These are phyloP conservation scores for Pseudoscleropodium purum DNA, from an alignment of 225 moss, liverwort and hornwort species.

Conservation along the genomic window DNA sequence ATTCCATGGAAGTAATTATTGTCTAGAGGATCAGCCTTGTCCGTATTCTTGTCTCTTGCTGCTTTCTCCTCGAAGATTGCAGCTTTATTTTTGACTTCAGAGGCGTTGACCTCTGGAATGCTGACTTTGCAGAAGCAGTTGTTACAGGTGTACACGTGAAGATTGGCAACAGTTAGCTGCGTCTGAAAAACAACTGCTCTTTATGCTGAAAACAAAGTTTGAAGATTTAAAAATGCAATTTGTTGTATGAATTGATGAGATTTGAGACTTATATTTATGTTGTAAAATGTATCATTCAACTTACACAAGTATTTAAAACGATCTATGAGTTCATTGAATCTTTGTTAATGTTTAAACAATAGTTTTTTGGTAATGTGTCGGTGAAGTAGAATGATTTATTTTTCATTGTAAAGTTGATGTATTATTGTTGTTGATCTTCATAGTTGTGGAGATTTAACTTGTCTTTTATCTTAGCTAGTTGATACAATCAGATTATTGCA, in stretches of 20 bases:
- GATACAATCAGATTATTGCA: too few relatives aligned
- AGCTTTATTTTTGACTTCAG: rapidly evolving
- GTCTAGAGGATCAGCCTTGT: neutral
- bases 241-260: rapidly evolving
- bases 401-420: neutral
- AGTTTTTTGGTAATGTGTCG: rapidly evolving
- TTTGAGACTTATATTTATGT: rapidly evolving
- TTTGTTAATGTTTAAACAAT: too few relatives aligned
- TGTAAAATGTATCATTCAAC: neutral
- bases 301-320: rapidly evolving
- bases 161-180: rapidly evolving
- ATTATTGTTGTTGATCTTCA: neutral
- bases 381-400: neutral
- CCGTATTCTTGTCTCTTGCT: neutral
- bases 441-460: too few relatives aligned
- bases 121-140: rapidly evolving
- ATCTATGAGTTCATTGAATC: rapidly evolving
- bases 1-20: neutral
- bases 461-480: neutral
- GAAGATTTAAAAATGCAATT: rapidly evolving
- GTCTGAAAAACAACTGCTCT: neutral
- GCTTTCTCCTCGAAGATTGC: too few relatives aligned
- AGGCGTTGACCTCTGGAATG: rapidly evolving
- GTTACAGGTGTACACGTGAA: rapidly evolving
- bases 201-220: rapidly evolving